Percentiles rank a stretch among this genome's conserved stretches.
These are phyloP conservation scores for Ceratobasidium sp. DNA, from an alignment of 1,284 basidiomycete genomes.

Conservation along the genomic window DNA sequence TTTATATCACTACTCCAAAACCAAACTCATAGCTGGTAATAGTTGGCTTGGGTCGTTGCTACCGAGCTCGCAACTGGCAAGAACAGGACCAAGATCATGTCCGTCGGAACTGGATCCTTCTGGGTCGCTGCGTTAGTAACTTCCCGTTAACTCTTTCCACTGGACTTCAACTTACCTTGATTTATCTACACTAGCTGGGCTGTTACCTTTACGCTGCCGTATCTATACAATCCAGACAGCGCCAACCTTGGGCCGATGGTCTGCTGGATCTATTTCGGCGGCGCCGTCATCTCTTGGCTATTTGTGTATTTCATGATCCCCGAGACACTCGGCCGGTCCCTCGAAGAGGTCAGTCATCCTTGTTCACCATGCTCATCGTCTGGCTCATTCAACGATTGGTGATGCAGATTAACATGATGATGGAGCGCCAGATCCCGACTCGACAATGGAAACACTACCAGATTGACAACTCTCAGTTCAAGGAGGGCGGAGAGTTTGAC, in stretches of 20 bases:
- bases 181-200: slow-evolving; percentile 55
- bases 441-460: slow-evolving; percentile 57
- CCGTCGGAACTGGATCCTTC: slow-evolving; percentile 62
- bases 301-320: slow-evolving; percentile 64
- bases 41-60: slow-evolving; percentile 54
- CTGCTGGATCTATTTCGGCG: slow-evolving; percentile 60
- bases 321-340: slow-evolving; percentile 56
- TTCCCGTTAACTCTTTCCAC: not conserved
- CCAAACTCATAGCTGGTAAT: slow-evolving; percentile 4
- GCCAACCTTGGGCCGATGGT: slow-evolving; percentile 61
- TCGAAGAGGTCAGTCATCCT: slow-evolving; percentile 55
- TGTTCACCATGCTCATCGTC: not conserved
- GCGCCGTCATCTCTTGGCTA: slow-evolving; percentile 57
- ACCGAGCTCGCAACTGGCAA: slow-evolving; percentile 59
- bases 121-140: slow-evolving; percentile 58
- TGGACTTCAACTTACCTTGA: not conserved
- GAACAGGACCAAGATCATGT: slow-evolving; percentile 62
- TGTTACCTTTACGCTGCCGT: slow-evolving; percentile 61
- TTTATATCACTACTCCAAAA: not conserved
- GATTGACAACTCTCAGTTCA: slow-evolving; percentile 53
- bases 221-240: slow-evolving; percentile 55
- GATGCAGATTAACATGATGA: slow-evolving; percentile 48
- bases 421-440: slow-evolving; percentile 56
- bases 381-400: slow-evolving; percentile 52
- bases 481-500: slow-evolving; percentile 37